A percentile compares a stretch with the other conserved stretches of the same genome.
Conservation (phyloP, 202 grass and related monocot genomes). For the Panicum virgatum region DNA sequence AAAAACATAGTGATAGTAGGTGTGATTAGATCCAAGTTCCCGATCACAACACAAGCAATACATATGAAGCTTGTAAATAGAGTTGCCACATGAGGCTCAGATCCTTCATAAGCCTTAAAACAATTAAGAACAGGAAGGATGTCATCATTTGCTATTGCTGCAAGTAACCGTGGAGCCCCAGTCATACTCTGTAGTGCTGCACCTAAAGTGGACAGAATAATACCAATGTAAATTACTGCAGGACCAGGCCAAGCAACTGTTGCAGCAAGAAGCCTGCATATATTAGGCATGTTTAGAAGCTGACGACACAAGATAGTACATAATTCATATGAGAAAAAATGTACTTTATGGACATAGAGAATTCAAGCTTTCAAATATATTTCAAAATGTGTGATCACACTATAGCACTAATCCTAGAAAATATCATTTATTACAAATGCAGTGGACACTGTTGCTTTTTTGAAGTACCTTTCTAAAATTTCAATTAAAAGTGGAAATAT, state of each 20-base stretch:
- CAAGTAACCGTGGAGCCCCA: conserved; percentile 88
- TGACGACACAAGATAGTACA: background rate
- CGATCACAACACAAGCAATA: conserved; percentile 81
- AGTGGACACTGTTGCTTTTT: background rate
- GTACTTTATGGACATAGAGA: background rate
- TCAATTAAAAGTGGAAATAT: background rate
- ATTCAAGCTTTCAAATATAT: conserved; percentile 2
- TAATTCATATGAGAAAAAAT: background rate
- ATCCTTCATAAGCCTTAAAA: conserved; percentile 82
- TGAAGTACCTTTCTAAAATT: background rate
- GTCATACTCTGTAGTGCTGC: conserved; percentile 90
- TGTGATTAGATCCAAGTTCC: conserved; percentile 91
- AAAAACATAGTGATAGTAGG: conserved; percentile 99
- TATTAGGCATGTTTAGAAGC: conserved; percentile 15
- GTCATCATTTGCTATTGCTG: conserved; percentile 94
- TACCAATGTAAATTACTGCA: conserved; percentile 80
- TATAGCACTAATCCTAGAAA: background rate
- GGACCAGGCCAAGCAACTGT: conserved; percentile 85
- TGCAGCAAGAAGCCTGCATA: conserved; percentile 86
- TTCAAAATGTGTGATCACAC: background rate
- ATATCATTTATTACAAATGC: background rate
- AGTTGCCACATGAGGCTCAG: conserved; percentile 83
- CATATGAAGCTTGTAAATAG: conserved; percentile 92
- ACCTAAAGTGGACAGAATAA: conserved; percentile 89
- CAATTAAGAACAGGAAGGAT: conserved; percentile 90